Base-by-base conservation (phyloP, 192 early-diverging fungal species). In the Gonapodya prolifera region DNA sequence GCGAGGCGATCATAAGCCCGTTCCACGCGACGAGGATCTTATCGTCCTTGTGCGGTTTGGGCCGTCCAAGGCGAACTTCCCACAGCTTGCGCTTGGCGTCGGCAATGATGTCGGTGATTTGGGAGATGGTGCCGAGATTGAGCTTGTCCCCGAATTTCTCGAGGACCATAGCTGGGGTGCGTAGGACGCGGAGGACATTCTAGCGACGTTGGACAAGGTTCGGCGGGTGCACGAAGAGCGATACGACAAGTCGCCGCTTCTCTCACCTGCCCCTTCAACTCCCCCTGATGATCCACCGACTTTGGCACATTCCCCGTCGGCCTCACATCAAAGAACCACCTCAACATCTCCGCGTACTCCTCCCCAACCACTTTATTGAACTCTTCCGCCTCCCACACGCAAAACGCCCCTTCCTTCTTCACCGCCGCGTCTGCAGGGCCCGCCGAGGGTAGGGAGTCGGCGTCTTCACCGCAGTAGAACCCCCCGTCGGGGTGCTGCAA, bases 381-480 rank as follows among this genome's bases (percentile, higher is more conserved):
- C 77, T 91, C 90, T n/a, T 77, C 77, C n/a, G 74, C 34, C 71
- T 84, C 83, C 90, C 90, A 91, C 1, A 89, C 87, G 29, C 83
- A 86, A 78, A 91, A 91, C 1, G 90, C 90, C 0, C 90, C 90
- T 83, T 91, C 90, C n/a, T 81, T 33, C 77, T 87, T 87, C 70
- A 86, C 81, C 8, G 75, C 0, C 2, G 84, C 80, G n/a, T n/a
- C n/a, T n/a, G n/a, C n/a, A n/a, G n/a, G n/a, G 28, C 75, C 81
- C 2, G 78, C 70, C n/a, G 75, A 76, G 18, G 89, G 85, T 33
- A 82, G 75, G 1, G 88, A 89, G 80, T 91, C 90, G 13, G 90
- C 90, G 79, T 91, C 90, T 82, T 91, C 87, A 23, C 88, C 90
- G 30, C 85, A 89, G 76, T 87, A 91, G 74, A 91, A 91, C 0